phyloP scores from a whole-genome alignment of 768 basidiomycete species.

The Auriscalpium microsporum region DNA sequence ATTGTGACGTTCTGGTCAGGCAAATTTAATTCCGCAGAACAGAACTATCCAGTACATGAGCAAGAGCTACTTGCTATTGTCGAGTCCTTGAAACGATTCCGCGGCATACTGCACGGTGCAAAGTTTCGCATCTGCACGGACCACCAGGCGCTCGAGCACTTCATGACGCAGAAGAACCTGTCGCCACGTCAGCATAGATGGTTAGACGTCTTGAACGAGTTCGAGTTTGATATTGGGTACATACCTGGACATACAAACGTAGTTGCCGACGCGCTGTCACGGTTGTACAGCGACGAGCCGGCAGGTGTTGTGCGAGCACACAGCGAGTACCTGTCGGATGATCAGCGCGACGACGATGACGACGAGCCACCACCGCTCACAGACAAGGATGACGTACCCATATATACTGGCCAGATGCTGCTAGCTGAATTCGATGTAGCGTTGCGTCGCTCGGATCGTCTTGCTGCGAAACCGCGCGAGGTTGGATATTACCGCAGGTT shows the following conservation, averaged over 20 bases:
- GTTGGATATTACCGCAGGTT: too few species aligned
- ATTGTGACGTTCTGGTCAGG: slow-evolving; percentile 22
- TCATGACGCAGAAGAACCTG: slow-evolving; percentile 19
- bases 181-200: slow-evolving; percentile 21
- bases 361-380: background rate
- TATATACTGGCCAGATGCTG: background rate
- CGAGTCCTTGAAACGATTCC: slow-evolving; percentile 28
- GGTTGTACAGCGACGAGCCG: slow-evolving; percentile 16
- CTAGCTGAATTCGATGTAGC: background rate
- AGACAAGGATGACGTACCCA: background rate
- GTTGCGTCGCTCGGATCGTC: background rate
- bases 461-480: too few species aligned
- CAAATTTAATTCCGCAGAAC: slow-evolving; percentile 23
- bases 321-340: slow-evolving; percentile 14
- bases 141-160: slow-evolving; percentile 19
- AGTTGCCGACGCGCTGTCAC: slow-evolving; percentile 20
- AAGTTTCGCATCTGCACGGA: slow-evolving; percentile 21
- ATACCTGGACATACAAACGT: slow-evolving; percentile 21
- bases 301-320: slow-evolving; percentile 16
- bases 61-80: slow-evolving; percentile 22
- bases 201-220: slow-evolving; percentile 22
- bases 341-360: background rate
- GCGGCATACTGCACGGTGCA: slow-evolving; percentile 17
- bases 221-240: slow-evolving; percentile 24
- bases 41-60: slow-evolving; percentile 18